Base-by-base conservation (phyloP, 805 yeast genomes). In the Nakazawaea anatomiae region DNA sequence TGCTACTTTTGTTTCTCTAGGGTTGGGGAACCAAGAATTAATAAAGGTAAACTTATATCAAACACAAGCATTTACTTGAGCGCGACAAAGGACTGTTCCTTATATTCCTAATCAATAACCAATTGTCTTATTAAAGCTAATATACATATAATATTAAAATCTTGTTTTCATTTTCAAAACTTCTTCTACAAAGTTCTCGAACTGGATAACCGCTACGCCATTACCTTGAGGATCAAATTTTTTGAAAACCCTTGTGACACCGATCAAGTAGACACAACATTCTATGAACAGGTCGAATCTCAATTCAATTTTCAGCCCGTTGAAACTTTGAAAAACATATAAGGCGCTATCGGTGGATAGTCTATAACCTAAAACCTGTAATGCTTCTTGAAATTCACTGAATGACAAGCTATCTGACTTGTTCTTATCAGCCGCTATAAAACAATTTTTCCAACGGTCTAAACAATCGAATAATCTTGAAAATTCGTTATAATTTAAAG, bases 211-310 rank as follows among this genome's bases (percentile, higher is more conserved):
- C 2, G 88, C 89, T 40, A 81, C 74, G 1, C 96, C 96, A 46
- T 85, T 83, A 44, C 85, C 77, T 55, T 86, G 89, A 10, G 74
- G 69, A 63, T 89, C 96, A 63, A 77, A 87, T 61, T 82, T 83
- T 60, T 87, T 85, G 71, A 89, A 89, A 11, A 84, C 73, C 60
- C 86, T 90, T 1, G 96, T 87, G 55, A 87, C 75, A 55, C 88
- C 79, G 61, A 88, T 75, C 57, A 89, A 71, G 75, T 88, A 85
- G 14, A 88, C 86, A 57, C 89, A 74, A 49, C 87, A 76, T 62
- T 89, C 96, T 29, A 89, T 89, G 66, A 89, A 89, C 64, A 81
- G 76, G 63, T 89, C 96, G 64, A 89, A 89, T 53, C 86, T 82
- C 66, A 89, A 62, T 5, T 50, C 49, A 11, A 50, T 18, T 12